phyloP scores from a whole-genome alignment of 768 basidiomycete genomes.

The Xerocomus brunneocitrinus region DNA sequence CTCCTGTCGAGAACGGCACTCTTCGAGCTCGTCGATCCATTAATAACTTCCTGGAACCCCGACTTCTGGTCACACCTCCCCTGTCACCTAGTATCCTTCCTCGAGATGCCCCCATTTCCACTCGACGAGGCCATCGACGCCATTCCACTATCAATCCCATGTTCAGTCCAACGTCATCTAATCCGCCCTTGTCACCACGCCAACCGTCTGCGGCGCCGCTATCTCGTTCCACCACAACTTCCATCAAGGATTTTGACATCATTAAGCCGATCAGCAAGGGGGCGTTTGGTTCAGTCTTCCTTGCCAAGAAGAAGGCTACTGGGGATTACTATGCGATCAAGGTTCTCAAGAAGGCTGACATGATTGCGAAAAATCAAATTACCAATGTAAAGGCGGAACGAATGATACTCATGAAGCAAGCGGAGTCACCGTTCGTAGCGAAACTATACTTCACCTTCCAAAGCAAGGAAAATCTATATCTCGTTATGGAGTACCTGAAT shows the following conservation, averaged over 20 bases:
- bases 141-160: slow-evolving; percentile 68
- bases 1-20: slow-evolving; percentile 33
- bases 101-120: slow-evolving; percentile 40
- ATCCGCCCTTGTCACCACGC: slow-evolving; percentile 77
- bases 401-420: slow-evolving; percentile 99
- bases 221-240: slow-evolving; percentile 76
- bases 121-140: slow-evolving; percentile 60
- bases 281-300: slow-evolving; percentile 96
- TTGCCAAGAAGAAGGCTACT: slow-evolving; percentile 96
- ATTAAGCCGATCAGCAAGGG: slow-evolving; percentile 99
- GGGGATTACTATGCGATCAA: slow-evolving; percentile 99
- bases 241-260: slow-evolving; percentile 98
- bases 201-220: slow-evolving; percentile 74
- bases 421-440: slow-evolving; percentile 96
- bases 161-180: slow-evolving; percentile 48
- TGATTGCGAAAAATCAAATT: slow-evolving; percentile 99
- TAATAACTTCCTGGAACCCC: slow-evolving; percentile 61
- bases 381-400: slow-evolving; percentile 99
- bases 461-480: slow-evolving; percentile 96
- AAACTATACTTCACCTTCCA: slow-evolving; percentile 99
- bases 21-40: slow-evolving; percentile 63
- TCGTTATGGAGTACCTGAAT: slow-evolving; percentile 99
- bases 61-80: slow-evolving; percentile 68
- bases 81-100: slow-evolving; percentile 58
- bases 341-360: slow-evolving; percentile 99